These are phyloP conservation scores for Iberis amara DNA, from an alignment of 441 rosid genomes.

Conservation along the genomic window DNA sequence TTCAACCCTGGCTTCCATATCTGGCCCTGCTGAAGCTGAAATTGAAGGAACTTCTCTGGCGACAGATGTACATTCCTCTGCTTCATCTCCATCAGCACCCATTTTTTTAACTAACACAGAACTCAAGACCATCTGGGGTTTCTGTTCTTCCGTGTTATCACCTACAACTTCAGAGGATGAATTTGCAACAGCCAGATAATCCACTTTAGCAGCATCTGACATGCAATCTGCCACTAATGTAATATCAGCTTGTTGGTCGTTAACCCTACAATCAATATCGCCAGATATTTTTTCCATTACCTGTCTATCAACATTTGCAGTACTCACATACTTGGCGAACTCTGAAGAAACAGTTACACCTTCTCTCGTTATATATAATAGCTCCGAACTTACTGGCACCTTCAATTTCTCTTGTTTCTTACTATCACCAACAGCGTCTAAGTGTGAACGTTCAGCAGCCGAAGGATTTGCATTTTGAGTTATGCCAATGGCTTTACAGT, in stretches of 20 bases:
- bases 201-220: conserved; percentile 29
- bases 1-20: conserved; percentile 53
- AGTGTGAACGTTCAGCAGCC: conserved; percentile 27
- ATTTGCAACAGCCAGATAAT: conserved; percentile 31
- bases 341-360: conserved; percentile 28
- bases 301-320: conserved; percentile 33
- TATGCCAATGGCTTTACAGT: conserved; percentile 30
- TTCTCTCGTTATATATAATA: conserved; percentile 26
- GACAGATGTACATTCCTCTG: conserved; percentile 45
- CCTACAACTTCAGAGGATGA: conserved; percentile 24
- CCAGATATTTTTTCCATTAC: conserved; percentile 35
- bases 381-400: conserved; percentile 24
- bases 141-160: conserved; percentile 33
- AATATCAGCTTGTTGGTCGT: conserved; percentile 31
- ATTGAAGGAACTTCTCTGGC: conserved; percentile 32
- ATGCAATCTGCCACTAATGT: conserved; percentile 25
- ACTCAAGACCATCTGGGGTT: conserved; percentile 20
- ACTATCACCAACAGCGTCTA: conserved; percentile 30
- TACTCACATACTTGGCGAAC: conserved; percentile 29
- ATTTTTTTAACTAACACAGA: conserved; percentile 28
- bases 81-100: conserved; percentile 38
- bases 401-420: conserved; percentile 36
- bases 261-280: conserved; percentile 30
- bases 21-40: conserved; percentile 36
- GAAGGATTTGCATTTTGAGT: conserved; percentile 31